Conservation (phyloP, 2,329 filamentous ascomycete species). For the Penicillium sumatraense region DNA sequence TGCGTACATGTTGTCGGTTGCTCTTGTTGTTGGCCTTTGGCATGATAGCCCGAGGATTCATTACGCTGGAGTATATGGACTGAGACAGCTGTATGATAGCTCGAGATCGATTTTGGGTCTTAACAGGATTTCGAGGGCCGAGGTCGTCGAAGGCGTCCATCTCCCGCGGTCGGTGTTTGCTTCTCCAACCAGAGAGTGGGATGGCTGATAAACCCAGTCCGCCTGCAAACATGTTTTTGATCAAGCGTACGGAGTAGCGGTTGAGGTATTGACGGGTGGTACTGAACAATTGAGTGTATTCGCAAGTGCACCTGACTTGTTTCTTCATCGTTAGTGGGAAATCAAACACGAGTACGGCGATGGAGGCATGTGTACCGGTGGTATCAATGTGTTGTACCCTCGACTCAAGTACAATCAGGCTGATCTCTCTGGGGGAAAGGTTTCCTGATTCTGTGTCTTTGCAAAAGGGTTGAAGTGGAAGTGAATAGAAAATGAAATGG, state of each 20-base stretch:
- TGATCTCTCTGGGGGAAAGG: too few relatives aligned
- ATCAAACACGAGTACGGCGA: too few relatives aligned
- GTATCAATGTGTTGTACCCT: too few relatives aligned
- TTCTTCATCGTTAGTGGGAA: too few relatives aligned
- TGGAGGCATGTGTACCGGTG: too few relatives aligned
- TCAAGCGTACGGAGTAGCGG: background rate
- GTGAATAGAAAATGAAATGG: too few relatives aligned
- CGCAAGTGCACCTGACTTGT: too few relatives aligned
- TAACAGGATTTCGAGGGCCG: background rate
- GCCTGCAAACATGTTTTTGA: background rate
- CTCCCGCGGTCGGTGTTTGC: background rate
- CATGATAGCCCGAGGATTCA: background rate
- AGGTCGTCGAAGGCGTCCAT: constrained; percentile 1
- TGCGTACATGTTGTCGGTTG: background rate
- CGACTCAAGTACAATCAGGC: too few relatives aligned
- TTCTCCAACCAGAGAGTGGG: background rate
- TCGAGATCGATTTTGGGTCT: background rate
- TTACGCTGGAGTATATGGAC: background rate
- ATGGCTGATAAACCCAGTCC: background rate
- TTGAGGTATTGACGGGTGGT: too few relatives aligned
- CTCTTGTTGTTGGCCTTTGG: background rate
- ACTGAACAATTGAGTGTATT: too few relatives aligned
- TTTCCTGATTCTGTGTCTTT: too few relatives aligned
- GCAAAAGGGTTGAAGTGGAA: too few relatives aligned
- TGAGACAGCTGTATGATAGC: background rate